phyloP scores from a whole-genome alignment of 2,329 filamentous ascomycete species.

The Aspergillus fischeri region DNA sequence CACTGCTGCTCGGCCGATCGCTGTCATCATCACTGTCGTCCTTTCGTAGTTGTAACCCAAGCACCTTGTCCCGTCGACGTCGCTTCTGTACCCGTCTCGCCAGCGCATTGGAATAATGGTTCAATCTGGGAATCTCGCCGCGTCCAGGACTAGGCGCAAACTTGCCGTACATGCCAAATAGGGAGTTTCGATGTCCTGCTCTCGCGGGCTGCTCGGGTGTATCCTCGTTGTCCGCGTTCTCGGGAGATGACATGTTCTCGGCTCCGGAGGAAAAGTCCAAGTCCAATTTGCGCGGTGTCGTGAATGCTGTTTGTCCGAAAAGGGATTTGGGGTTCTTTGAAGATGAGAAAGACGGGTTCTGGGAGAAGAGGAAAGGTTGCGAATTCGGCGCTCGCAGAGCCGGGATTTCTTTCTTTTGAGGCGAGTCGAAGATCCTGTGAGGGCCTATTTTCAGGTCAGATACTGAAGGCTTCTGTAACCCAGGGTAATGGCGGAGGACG shows the following conservation, averaged over 20 bases:
- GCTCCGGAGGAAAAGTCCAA: conserved; percentile 46
- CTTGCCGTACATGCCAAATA: conserved; percentile 40
- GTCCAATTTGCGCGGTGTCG: conserved; percentile 47
- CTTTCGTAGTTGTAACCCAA: conserved; percentile 40
- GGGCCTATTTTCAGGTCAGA: conserved; percentile 26
- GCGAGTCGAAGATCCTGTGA: conserved; percentile 41
- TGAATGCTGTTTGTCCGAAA: conserved; percentile 43
- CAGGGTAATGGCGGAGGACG: conserved; percentile 12
- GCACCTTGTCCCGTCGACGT: conserved; percentile 44
- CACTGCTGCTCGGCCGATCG: conserved; percentile 36
- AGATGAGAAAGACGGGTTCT: conserved; percentile 26
- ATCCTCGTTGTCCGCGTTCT: conserved; percentile 45
- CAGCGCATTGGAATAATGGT: conserved; percentile 45
- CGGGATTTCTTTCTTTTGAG: conserved; percentile 47
- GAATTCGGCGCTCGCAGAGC: conserved; percentile 47
- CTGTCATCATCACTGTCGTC: conserved; percentile 40
- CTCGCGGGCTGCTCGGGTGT: conserved; percentile 41
- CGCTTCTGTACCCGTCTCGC: conserved; percentile 47
- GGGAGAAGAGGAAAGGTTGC: conserved; percentile 49
- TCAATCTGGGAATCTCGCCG: conserved; percentile 58
- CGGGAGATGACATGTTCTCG: conserved; percentile 45
- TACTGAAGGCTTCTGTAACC: background rate
- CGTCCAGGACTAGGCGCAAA: conserved; percentile 54
- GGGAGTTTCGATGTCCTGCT: conserved; percentile 35
- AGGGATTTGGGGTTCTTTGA: conserved; percentile 28